Evolutionary conservation across 495 filamentous ascomycete species (phyloP).

Genomic region (Neurospora discreta): DNA sequence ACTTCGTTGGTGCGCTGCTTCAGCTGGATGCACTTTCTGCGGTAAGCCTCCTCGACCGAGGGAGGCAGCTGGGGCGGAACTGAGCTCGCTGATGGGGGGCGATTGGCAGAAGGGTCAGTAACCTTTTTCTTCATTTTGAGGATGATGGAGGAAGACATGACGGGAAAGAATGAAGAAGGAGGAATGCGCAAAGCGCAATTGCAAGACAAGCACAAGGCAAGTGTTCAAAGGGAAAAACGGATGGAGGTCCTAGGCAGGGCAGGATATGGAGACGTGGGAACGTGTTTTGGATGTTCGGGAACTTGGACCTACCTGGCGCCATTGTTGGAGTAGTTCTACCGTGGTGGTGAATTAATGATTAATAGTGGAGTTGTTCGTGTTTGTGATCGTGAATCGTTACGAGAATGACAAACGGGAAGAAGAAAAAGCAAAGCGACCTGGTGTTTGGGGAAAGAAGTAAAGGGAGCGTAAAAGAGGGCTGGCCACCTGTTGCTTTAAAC

Average conservation of each 20-base stretch:
- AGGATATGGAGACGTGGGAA: not conserved
- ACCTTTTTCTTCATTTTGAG: not conserved
- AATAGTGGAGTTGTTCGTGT: not conserved
- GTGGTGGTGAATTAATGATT: not conserved
- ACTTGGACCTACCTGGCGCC: constrained; percentile 18
- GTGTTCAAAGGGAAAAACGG: not conserved
- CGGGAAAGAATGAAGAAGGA: not conserved
- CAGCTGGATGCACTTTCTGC: constrained; percentile 91
- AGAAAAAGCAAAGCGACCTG: not conserved
- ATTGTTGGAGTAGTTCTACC: constrained; percentile 3
- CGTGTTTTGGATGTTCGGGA: not conserved
- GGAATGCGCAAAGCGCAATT: not conserved
- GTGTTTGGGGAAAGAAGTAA: not conserved
- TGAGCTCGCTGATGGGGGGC: constrained; percentile 24
- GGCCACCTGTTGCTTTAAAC: not conserved
- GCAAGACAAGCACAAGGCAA: not conserved
- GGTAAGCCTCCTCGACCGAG: constrained; percentile 91
- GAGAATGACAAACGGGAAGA: not conserved
- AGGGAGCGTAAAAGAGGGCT: not conserved
- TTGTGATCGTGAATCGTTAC: not conserved
- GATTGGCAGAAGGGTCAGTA: constrained; percentile 2
- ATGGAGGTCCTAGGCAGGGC: not conserved
- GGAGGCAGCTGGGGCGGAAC: constrained; percentile 64
- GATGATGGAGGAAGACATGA: not conserved
- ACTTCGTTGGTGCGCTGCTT: constrained; percentile 84